Conservation (phyloP, 352 stramenopile genomes). For the Phytopythium sindhum region DNA sequence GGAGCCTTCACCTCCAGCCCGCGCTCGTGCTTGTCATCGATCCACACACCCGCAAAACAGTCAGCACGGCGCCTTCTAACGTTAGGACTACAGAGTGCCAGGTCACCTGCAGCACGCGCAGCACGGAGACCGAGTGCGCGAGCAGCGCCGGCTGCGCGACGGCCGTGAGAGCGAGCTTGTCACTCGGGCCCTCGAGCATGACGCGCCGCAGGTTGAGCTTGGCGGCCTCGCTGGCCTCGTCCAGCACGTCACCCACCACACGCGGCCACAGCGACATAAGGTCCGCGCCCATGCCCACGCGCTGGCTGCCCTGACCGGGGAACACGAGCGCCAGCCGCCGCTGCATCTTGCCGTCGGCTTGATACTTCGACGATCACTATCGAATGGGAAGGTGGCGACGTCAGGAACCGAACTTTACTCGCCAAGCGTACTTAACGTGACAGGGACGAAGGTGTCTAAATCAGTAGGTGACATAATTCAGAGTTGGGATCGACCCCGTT, state of each 20-base stretch:
- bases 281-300: conserved; percentile 74
- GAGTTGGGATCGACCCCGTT: no score
- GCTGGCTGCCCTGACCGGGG: conserved; percentile 81
- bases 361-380: no score
- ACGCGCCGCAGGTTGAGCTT: conserved; percentile 46
- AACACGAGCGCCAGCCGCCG: conserved; percentile 70
- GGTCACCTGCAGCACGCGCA: conserved; percentile 47
- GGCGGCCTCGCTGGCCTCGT: conserved; percentile 77
- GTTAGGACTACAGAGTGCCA: background rate
- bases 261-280: conserved; percentile 69
- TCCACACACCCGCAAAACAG: background rate
- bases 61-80: background rate
- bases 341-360: background rate
- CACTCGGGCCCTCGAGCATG: conserved; percentile 57
- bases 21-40: conserved; percentile 32
- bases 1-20: conserved; percentile 31
- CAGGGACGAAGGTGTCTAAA: no score
- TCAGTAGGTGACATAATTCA: no score
- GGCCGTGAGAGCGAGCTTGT: conserved; percentile 66
- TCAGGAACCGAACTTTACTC: no score
- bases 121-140: conserved; percentile 67
- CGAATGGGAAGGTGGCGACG: no score
- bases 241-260: conserved; percentile 48
- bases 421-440: no score
- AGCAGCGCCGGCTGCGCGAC: conserved; percentile 81